These are phyloP conservation scores for Linnemannia exigua DNA, from an alignment of 192 early-diverging fungal species.

Conservation along the genomic window DNA sequence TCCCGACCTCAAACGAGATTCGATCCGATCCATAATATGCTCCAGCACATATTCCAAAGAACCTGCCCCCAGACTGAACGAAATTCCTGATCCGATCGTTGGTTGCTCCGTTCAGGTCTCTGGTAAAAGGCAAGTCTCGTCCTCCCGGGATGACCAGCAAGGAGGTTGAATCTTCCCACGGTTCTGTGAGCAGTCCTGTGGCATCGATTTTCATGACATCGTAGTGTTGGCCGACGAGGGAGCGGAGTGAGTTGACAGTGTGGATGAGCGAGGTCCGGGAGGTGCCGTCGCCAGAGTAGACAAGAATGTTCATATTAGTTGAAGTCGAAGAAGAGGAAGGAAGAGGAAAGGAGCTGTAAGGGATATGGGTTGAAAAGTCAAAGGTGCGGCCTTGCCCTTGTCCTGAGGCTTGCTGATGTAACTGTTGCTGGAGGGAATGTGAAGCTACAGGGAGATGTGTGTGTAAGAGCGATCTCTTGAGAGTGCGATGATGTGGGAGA, in stretches of 20 bases:
- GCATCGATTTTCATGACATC: slow-evolving; percentile 92
- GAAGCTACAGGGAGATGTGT: background rate
- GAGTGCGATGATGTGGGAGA: background rate
- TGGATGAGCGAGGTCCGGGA: slow-evolving; percentile 71
- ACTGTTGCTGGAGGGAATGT: background rate
- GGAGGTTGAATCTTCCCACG: slow-evolving; percentile 90
- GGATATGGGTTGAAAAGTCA: slow-evolving; percentile 51
- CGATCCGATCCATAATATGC: slow-evolving; percentile 80
- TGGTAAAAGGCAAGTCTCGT: slow-evolving; percentile 85
- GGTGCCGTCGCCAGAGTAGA: slow-evolving; percentile 89
- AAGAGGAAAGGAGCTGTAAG: slow-evolving; percentile 10
- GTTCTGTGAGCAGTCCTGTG: slow-evolving; percentile 76
- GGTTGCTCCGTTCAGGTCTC: slow-evolving; percentile 74
- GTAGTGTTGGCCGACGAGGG: slow-evolving; percentile 73
- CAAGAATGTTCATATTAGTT: slow-evolving; percentile 80
- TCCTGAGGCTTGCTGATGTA: background rate
- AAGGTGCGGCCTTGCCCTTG: slow-evolving; percentile 21
- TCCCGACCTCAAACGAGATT: slow-evolving; percentile 86
- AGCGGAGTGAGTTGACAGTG: slow-evolving; percentile 81
- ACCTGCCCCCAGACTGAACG: slow-evolving; percentile 85
- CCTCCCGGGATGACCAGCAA: slow-evolving; percentile 95
- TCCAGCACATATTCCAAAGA: slow-evolving; percentile 87
- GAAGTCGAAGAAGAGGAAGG: background rate
- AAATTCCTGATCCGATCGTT: slow-evolving; percentile 76
- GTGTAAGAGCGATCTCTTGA: background rate